Conservation (phyloP, 805 yeast species). For the Pichia thaimueangensis region DNA sequence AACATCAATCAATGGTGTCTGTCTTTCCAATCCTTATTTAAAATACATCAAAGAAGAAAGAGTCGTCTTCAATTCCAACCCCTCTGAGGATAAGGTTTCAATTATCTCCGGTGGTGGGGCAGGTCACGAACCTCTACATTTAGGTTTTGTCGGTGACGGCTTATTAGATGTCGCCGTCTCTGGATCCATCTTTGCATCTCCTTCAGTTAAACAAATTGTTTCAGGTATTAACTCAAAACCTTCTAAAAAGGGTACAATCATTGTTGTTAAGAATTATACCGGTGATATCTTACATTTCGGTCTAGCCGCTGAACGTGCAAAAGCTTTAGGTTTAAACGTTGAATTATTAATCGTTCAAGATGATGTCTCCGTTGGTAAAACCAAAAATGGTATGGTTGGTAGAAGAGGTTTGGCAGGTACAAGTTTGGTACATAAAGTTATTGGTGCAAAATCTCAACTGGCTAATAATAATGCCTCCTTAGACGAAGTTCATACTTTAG, state of each 20-base stretch:
- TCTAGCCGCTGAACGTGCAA: constrained; percentile 82
- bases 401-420: constrained; percentile 95
- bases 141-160: constrained; percentile 85
- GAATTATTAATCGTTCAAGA: constrained; percentile 79
- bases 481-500: constrained; percentile 49
- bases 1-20: constrained; percentile 11
- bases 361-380: constrained; percentile 90
- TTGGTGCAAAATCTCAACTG: constrained; percentile 54
- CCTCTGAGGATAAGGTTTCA: constrained; percentile 50
- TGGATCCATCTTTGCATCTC: constrained; percentile 91
- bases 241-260: constrained; percentile 56
- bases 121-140: constrained; percentile 94
- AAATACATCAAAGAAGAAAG: constrained; percentile 49
- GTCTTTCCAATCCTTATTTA: constrained; percentile 46
- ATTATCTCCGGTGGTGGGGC: constrained; percentile 89
- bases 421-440: constrained; percentile 73
- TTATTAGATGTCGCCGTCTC: constrained; percentile 81
- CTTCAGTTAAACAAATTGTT: constrained; percentile 74
- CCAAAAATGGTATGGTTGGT: constrained; percentile 87
- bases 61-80: constrained; percentile 39
- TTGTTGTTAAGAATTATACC: constrained; percentile 87
- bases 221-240: constrained; percentile 58
- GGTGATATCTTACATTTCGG: constrained; percentile 95
- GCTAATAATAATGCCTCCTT: constrained; percentile 35
- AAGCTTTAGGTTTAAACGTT: constrained; percentile 64